Evolutionary conservation across 2,329 filamentous ascomycete genomes (phyloP), one percentile per base, ranked within the genome.

Genomic region (Emergomyces orientalis): DNA sequence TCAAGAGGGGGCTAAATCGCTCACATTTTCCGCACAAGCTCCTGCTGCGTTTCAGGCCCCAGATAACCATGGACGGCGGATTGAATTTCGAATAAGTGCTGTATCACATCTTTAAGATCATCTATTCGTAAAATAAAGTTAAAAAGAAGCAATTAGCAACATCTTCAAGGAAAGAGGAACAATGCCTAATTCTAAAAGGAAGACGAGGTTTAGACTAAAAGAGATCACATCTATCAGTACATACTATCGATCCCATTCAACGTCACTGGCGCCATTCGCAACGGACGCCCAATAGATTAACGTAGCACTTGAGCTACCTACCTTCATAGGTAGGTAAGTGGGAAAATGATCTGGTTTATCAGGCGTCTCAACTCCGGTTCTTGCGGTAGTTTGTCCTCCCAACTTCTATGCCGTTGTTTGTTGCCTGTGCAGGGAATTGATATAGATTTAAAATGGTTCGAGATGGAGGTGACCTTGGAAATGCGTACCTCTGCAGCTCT

Each of bases 41-140:
- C 81, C 60, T 82, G 77, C 66, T 84, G 80, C 6, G 83, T 85
- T 59, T 79, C 78, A 39, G 78, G 75, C 49, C 83, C 83, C 65
- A 85, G 78, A 69, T 86, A 85, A 66, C 84, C 84, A 70, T 84
- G 80, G 1, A 79, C 76, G n/a, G 78, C 77, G 37, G 81, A 80
- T 72, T 86, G 83, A 54, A 85, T 81, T 66, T 85, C 80, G 75
- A 84, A 87, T 60, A 87, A 79, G 67, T 84, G 82, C 67, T 85
- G 82, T 66, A 87, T 84, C 63, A 86, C 81, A 55, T 81, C 79
- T 73, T 85, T 85, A 61, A 86, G 75, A 67, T 84, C 81, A 57
- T 76, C 80, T 82, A 68, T 22, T 47, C 32, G 7, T 32, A 32
- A 32, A 32, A 7, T 32, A 32, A 32, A 32, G 3, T 2, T 2